Percentiles rank a stretch among this genome's conserved stretches.
Evolutionary conservation across 257 asterid genomes (phyloP).

Genomic region (Petrea volubilis): DNA sequence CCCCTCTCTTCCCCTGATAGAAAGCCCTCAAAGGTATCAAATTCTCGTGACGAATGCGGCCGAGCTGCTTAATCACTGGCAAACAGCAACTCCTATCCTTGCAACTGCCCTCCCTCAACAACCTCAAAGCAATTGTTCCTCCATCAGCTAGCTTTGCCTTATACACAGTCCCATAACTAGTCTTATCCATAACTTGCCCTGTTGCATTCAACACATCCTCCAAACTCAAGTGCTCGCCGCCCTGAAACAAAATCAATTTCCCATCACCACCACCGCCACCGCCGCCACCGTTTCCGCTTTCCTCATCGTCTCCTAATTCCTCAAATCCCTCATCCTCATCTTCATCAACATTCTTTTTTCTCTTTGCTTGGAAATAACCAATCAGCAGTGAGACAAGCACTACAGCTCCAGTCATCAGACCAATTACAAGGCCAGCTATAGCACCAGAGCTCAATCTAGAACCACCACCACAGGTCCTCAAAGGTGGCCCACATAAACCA

Average conservation of each 20-base stretch:
- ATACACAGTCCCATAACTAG: slow-evolving; percentile 89
- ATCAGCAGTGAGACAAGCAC: slow-evolving; percentile 78
- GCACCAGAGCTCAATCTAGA: slow-evolving; percentile 88
- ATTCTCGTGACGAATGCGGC: slow-evolving; percentile 85
- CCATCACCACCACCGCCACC: slow-evolving; percentile 89
- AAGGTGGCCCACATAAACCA: slow-evolving; percentile 77
- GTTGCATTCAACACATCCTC: slow-evolving; percentile 97
- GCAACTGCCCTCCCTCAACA: slow-evolving; percentile 92
- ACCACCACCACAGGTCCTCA: slow-evolving; percentile 53
- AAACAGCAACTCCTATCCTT: slow-evolving; percentile 65
- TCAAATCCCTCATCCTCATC: slow-evolving; percentile 78
- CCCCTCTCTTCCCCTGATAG: slow-evolving; percentile 97
- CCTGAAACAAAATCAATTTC: slow-evolving; percentile 81
- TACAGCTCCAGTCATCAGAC: slow-evolving; percentile 81
- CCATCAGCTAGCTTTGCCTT: slow-evolving; percentile 96
- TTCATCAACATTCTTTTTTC: slow-evolving; percentile 53
- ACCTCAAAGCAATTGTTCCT: slow-evolving; percentile 88
- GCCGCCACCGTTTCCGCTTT: slow-evolving; percentile 30
- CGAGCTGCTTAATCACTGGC: slow-evolving; percentile 75
- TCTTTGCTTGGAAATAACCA: slow-evolving; percentile 87
- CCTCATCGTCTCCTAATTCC: slow-evolving; percentile 60
- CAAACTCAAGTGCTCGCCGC: slow-evolving; percentile 84
- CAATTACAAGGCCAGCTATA: slow-evolving; percentile 92
- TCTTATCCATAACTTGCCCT: slow-evolving; percentile 96
- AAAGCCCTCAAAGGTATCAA: slow-evolving; percentile 91